These are phyloP conservation scores for Naganishia vaughanmartiniae DNA, from an alignment of 768 basidiomycete species.

Conservation along the genomic window DNA sequence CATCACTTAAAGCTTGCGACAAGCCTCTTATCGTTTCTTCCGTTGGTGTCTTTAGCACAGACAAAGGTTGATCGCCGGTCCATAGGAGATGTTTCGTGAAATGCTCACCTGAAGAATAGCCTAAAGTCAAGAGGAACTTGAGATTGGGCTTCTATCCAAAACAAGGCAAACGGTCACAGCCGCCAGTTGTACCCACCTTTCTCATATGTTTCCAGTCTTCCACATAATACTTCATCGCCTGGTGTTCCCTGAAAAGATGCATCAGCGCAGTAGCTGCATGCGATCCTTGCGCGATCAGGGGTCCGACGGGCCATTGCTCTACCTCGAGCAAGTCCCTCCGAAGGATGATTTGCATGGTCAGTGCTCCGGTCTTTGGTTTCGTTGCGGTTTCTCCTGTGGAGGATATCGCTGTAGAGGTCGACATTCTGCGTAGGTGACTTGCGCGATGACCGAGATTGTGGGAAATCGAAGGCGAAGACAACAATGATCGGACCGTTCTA, in stretches of 20 bases:
- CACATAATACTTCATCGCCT: constrained; percentile 43
- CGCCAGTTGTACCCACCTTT: constrained; percentile 38
- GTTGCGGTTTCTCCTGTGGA: neutral
- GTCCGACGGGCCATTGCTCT: constrained; percentile 49
- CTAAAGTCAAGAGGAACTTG: neutral
- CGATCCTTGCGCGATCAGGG: constrained; percentile 50
- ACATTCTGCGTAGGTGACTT: constrained; percentile 10
- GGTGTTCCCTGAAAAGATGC: constrained; percentile 40
- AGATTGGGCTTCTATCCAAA: constrained; percentile 9
- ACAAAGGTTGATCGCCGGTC: neutral
- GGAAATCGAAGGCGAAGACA: neutral
- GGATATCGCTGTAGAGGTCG: neutral
- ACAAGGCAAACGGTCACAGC: no score
- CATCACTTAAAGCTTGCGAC: constrained; percentile 33
- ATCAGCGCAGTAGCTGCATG: constrained; percentile 51
- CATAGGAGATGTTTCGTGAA: neutral
- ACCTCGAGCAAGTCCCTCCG: constrained; percentile 43
- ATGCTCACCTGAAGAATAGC: constrained; percentile 25
- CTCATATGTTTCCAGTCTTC: constrained; percentile 44
- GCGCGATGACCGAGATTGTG: neutral
- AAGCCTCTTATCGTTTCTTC: neutral
- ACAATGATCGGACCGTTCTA: neutral
- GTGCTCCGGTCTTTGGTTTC: constrained; percentile 3
- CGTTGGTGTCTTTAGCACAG: neutral
- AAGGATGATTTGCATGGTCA: constrained; percentile 52